Base-by-base conservation (phyloP, 495 filamentous ascomycete species). In the Pyrenula aspistea region DNA sequence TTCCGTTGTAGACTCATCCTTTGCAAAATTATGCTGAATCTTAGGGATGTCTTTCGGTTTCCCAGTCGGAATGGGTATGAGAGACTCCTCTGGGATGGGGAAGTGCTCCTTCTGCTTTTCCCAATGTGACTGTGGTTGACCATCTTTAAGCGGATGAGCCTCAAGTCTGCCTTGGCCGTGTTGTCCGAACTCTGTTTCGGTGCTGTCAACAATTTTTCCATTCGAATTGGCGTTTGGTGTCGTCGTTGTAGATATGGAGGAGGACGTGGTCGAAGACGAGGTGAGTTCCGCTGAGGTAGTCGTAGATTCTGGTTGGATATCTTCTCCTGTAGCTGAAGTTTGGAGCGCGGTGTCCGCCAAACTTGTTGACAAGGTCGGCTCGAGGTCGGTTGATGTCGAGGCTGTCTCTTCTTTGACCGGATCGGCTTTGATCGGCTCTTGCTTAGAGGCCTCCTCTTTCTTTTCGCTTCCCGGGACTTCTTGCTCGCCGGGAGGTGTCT, bases 51-150 rank as follows among this genome's bases (percentile, higher is more conserved):
- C 23, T 63, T 83, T 84, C 1, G 87, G 74, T 24, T 74, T 74
- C 24, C 82, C 86, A 21, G 82, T 83, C 12, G 93, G 93, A 20
- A 97, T 76, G 50, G 73, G 74, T 62, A 94, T 91, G 54, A 94
- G 65, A 19, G 84, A 80, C 55, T 79, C 79, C 11, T 76, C 65
- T 19, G 83, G 75, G 4, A 96, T 68, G 1, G 91, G 89, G 69
- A 84, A 95, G 63, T 84, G 78, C 62, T 94, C 87, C 4, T 76
- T 74, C 48, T 78, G 73, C 62, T 83, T 86, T 60, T 71, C 65
- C 90, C 90, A 95, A 63, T 88, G 85, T 22, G 79, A 69, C 53
- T 67, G 64, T 19, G 68, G 63, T 25, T 63, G 59, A 36, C 59
- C 63, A 25, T 65, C 61, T 25, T 68, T 67, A n/a, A 71, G 65